phyloP scores from a whole-genome alignment of 2,329 filamentous ascomycete genomes.

The Alternaria rosae region DNA sequence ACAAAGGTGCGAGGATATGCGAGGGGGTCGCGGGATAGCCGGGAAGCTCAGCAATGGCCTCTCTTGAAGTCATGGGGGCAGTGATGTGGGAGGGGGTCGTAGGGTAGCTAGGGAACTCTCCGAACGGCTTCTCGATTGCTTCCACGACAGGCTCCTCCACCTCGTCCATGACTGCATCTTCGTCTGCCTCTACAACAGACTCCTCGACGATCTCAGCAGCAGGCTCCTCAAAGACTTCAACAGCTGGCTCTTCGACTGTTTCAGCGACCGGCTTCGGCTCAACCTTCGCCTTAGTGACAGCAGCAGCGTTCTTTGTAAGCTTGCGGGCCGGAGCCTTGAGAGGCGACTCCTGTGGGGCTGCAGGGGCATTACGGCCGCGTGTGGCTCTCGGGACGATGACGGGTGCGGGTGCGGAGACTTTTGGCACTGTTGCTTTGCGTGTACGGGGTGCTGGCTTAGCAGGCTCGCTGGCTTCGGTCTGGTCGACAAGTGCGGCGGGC shows the following conservation, averaged over 20 bases:
- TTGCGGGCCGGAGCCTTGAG: conserved; percentile 39
- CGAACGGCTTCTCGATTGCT: conserved; percentile 28
- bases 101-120: conserved; percentile 23
- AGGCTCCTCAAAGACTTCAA: neutral
- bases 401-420: conserved; percentile 17
- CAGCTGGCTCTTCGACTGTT: conserved; percentile 13
- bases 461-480: conserved; percentile 18
- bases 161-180: neutral
- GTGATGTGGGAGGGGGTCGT: conserved; percentile 24
- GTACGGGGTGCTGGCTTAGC: conserved; percentile 29
- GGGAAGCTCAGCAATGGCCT: conserved; percentile 27
- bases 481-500: conserved; percentile 13
- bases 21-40: conserved; percentile 33
- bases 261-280: conserved; percentile 14
- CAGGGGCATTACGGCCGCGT: conserved; percentile 30
- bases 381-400: conserved; percentile 25
- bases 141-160: neutral
- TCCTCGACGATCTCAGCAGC: neutral
- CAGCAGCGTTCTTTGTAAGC: conserved; percentile 26
- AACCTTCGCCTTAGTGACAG: conserved; percentile 19
- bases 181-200: neutral
- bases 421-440: conserved; percentile 26
- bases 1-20: conserved; percentile 29
- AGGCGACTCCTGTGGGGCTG: conserved; percentile 30
- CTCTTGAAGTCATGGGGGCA: conserved; percentile 24